These are phyloP conservation scores for Aspergillus quadricinctus DNA, from an alignment of 2,329 filamentous ascomycete genomes.

Conservation along the genomic window DNA sequence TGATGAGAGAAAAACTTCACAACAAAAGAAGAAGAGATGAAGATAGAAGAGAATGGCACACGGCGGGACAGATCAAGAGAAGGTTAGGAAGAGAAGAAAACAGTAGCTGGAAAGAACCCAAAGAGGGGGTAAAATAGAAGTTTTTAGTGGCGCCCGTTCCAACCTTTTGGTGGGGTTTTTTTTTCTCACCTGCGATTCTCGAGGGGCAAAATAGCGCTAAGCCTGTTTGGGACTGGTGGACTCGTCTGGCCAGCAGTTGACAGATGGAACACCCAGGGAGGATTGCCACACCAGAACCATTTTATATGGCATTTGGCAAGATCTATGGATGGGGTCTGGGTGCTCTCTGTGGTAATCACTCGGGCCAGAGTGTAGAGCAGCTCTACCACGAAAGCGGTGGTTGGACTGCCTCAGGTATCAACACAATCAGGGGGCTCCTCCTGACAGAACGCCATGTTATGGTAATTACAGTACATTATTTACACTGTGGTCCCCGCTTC, in stretches of 20 bases:
- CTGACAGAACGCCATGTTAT: neutral
- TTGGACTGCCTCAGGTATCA: neutral
- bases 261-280: neutral
- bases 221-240: conserved; percentile 7
- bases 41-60: conserved; percentile 23
- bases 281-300: neutral
- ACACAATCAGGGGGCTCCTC: neutral
- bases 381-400: neutral
- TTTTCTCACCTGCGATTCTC: conserved; percentile 2
- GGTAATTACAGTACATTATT: neutral
- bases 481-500: neutral
- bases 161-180: conserved; percentile 16
- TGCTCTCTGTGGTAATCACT: neutral
- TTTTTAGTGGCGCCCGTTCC: conserved; percentile 19
- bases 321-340: too few relatives aligned
- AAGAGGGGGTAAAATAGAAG: conserved; percentile 28
- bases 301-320: neutral
- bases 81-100: conserved; percentile 27
- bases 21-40: conserved; percentile 22
- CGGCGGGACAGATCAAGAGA: conserved; percentile 21
- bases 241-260: conserved; percentile 7
- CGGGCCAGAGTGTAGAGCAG: neutral
- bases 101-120: conserved; percentile 16
- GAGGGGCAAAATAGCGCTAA: conserved; percentile 16
- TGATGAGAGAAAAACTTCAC: conserved; percentile 10